Conservation (phyloP, 2,329 filamentous ascomycete species). For the Aspergillus carbonarius region DNA sequence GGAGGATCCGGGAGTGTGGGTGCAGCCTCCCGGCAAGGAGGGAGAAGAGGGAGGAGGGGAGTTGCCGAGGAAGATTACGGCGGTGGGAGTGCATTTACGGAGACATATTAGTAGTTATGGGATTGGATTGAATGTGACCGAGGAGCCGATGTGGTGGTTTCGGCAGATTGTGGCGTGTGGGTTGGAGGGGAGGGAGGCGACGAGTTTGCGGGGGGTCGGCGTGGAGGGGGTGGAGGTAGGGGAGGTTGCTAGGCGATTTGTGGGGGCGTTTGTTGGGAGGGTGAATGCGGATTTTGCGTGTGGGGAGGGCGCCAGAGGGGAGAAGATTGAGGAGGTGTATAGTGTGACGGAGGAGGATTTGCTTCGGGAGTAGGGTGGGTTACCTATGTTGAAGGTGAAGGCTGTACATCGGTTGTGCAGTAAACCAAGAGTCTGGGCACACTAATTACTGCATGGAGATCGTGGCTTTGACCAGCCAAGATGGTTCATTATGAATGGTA, state of each 20-base stretch:
- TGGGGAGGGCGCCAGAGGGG: constrained; percentile 28
- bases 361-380: background rate
- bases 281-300: constrained; percentile 39
- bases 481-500: background rate
- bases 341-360: constrained; percentile 36
- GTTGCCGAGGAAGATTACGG: constrained; percentile 69
- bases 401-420: background rate
- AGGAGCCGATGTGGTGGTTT: constrained; percentile 63
- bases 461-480: background rate
- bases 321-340: constrained; percentile 43
- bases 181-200: constrained; percentile 73
- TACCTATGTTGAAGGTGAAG: background rate
- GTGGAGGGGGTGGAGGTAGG: constrained; percentile 35
- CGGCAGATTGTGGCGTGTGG: constrained; percentile 87
- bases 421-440: background rate
- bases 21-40: constrained; percentile 30
- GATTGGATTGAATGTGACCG: constrained; percentile 62
- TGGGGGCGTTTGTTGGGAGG: constrained; percentile 38
- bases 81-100: constrained; percentile 86
- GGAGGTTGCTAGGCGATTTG: constrained; percentile 39
- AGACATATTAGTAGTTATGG: constrained; percentile 82
- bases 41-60: background rate
- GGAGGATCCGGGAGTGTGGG: constrained; percentile 84
- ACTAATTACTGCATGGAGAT: background rate
- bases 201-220: constrained; percentile 64